Evolutionary conservation across 2,329 filamentous ascomycete species (phyloP).

Genomic region (Stachybotrys chartarum): DNA sequence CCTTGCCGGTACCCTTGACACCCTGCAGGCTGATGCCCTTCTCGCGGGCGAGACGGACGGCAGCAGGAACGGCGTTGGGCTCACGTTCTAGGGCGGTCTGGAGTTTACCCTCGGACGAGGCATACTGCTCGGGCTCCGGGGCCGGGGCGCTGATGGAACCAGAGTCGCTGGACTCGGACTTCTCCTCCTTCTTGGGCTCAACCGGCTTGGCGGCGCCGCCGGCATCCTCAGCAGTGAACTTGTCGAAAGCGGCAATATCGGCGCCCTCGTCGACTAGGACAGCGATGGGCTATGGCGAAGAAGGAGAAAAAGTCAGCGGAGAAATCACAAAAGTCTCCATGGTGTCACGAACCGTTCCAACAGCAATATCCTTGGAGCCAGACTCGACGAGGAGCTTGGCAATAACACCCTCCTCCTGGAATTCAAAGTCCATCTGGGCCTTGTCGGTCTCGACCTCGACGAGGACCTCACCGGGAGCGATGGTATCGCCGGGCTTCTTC

Average conservation of each 20-base stretch:
- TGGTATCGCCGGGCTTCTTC: conserved; percentile 86
- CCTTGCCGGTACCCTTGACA: conserved; percentile 81
- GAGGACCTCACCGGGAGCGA: conserved; percentile 87
- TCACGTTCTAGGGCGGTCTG: conserved; percentile 80
- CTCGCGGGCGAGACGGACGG: conserved; percentile 77
- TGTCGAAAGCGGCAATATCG: conserved; percentile 82
- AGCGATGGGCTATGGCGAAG: conserved; percentile 71
- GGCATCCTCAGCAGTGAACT: conserved; percentile 82
- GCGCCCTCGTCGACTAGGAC: conserved; percentile 87
- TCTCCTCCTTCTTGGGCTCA: conserved; percentile 58
- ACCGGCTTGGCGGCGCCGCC: conserved; percentile 67
- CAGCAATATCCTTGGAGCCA: conserved; percentile 87
- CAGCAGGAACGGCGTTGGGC: conserved; percentile 63
- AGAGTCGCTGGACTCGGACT: conserved; percentile 54
- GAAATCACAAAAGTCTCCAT: conserved; percentile 3
- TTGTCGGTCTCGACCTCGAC: conserved; percentile 99
- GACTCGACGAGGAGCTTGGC: conserved; percentile 91
- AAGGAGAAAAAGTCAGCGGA: conserved; percentile 3
- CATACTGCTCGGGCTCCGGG: conserved; percentile 60
- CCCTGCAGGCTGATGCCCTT: conserved; percentile 69
- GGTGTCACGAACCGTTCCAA: conserved; percentile 74
- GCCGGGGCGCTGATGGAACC: conserved; percentile 35
- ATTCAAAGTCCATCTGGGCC: conserved; percentile 99
- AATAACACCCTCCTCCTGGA: conserved; percentile 94
- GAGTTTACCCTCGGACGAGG: conserved; percentile 67